These are phyloP conservation scores for Inga laurina DNA, from an alignment of 306 rosid species.

Conservation along the genomic window DNA sequence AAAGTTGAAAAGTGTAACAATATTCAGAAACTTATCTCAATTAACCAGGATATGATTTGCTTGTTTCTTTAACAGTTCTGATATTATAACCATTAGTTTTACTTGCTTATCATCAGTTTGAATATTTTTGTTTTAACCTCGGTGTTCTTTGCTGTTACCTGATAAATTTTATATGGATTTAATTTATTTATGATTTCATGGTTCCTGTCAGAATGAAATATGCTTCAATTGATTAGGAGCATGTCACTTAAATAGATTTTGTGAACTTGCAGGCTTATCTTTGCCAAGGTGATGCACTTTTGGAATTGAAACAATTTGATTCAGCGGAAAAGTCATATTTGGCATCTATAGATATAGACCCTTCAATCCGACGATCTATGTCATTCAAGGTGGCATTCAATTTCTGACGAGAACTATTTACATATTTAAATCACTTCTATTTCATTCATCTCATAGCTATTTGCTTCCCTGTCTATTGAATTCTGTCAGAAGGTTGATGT, in stretches of 20 bases:
- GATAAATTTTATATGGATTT: constrained; percentile 12
- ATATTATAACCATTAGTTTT: constrained; percentile 10
- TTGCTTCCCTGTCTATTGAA: constrained; percentile 8
- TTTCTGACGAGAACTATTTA: constrained; percentile 20
- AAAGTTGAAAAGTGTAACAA: neutral
- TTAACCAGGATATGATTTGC: neutral
- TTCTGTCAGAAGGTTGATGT: constrained; percentile 14
- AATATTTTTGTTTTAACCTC: neutral
- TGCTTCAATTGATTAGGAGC: neutral
- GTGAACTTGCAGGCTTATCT: constrained; percentile 68
- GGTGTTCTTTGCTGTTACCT: constrained; percentile 17
- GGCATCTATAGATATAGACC: constrained; percentile 63
- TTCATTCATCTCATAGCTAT: constrained; percentile 20
- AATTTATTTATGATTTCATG: neutral
- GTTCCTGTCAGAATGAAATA: neutral
- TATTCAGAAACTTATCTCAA: neutral
- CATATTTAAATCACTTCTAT: constrained; percentile 10
- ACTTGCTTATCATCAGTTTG: constrained; percentile 10
- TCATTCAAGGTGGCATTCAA: constrained; percentile 69
- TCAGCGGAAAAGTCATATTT: constrained; percentile 71
- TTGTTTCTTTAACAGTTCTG: neutral
- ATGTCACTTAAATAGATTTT: constrained; percentile 1
- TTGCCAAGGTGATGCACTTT: constrained; percentile 76
- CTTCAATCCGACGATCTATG: constrained; percentile 73
- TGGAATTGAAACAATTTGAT: constrained; percentile 62